These are phyloP conservation scores for Diphasiastrum complanatum DNA, from an alignment of 83 land plant genomes.

Conservation along the genomic window DNA sequence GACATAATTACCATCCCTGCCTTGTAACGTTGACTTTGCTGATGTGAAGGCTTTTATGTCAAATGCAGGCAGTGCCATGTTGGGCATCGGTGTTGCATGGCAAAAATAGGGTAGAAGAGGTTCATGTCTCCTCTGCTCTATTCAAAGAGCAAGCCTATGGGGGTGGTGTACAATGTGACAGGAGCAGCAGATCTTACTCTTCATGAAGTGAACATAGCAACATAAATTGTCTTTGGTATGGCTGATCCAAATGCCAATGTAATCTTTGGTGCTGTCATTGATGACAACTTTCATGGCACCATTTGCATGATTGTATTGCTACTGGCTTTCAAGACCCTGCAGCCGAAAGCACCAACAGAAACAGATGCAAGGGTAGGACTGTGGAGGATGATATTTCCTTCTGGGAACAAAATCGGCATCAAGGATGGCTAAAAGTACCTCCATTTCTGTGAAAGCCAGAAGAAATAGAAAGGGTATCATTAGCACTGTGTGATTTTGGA, in stretches of 20 bases:
- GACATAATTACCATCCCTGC: conserved; percentile 10
- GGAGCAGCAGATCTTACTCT: conserved; percentile 30
- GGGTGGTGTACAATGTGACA: conserved; percentile 34
- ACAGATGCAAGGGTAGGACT: conserved; percentile 5
- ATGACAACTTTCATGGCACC: conserved; percentile 28
- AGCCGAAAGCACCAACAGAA: background rate
- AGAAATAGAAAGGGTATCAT: too few species aligned
- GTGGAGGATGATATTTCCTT: conserved; percentile 28
- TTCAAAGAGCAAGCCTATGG: conserved; percentile 26
- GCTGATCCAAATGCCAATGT: conserved; percentile 38
- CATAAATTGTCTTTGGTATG: conserved; percentile 27
- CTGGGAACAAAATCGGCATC: conserved; percentile 27
- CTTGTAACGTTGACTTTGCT: conserved; percentile 10
- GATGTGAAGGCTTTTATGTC: conserved; percentile 14
- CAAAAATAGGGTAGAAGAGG: conserved; percentile 25
- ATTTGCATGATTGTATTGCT: conserved; percentile 34
- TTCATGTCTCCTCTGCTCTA: conserved; percentile 34
- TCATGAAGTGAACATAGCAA: conserved; percentile 33
- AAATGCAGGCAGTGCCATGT: too few species aligned
- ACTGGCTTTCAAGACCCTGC: conserved; percentile 26
- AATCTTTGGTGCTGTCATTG: conserved; percentile 36
- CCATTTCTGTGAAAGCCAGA: too few species aligned
- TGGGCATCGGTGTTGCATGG: conserved; percentile 5
- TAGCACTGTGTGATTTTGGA: too few species aligned
- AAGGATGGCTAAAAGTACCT: too few species aligned